Percentiles rank a stretch among this genome's conserved stretches.
These are phyloP conservation scores for Claviceps citrina DNA, from an alignment of 2,329 filamentous ascomycete species.

Conservation along the genomic window DNA sequence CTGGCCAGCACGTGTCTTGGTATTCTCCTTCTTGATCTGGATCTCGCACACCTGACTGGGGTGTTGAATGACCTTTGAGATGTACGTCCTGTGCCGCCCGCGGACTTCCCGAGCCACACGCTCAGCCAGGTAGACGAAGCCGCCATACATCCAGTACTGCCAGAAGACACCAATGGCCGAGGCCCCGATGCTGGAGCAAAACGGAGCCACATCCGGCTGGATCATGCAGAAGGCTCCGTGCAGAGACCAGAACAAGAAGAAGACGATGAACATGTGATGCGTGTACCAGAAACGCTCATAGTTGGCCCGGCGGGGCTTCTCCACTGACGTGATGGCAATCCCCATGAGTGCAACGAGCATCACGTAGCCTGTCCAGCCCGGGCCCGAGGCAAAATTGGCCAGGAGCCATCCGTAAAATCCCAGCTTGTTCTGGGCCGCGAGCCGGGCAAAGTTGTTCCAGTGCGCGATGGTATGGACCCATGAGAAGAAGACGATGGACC, in stretches of 20 bases:
- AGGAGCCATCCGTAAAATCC: constrained; percentile 65
- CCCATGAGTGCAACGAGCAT: constrained; percentile 67
- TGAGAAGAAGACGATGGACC: constrained; percentile 79
- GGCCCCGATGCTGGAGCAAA: constrained; percentile 53
- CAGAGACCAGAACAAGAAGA: constrained; percentile 84
- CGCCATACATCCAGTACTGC: constrained; percentile 81
- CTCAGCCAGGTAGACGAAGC: constrained; percentile 67
- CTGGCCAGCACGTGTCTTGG: constrained; percentile 65
- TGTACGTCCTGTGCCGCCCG: constrained; percentile 68
- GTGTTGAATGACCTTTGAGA: constrained; percentile 80
- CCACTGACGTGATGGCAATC: constrained; percentile 63
- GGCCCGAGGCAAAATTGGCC: constrained; percentile 63
- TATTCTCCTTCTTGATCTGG: constrained; percentile 81
- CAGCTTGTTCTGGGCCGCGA: constrained; percentile 58
- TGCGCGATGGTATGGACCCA: constrained; percentile 77
- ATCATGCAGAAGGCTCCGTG: constrained; percentile 88
- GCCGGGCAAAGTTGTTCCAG: constrained; percentile 73
- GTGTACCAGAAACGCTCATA: constrained; percentile 87
- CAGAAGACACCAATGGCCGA: constrained; percentile 64
- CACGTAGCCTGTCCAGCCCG: constrained; percentile 74
- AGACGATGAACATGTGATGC: constrained; percentile 74
- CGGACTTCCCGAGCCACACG: constrained; percentile 63
- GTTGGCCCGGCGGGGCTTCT: constrained; percentile 65
- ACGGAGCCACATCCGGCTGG: constrained; percentile 65
- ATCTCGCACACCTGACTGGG: constrained; percentile 81